Evolutionary conservation across 805 yeast genomes (phyloP).

Genomic region (Starmerella ratchasimensis): DNA sequence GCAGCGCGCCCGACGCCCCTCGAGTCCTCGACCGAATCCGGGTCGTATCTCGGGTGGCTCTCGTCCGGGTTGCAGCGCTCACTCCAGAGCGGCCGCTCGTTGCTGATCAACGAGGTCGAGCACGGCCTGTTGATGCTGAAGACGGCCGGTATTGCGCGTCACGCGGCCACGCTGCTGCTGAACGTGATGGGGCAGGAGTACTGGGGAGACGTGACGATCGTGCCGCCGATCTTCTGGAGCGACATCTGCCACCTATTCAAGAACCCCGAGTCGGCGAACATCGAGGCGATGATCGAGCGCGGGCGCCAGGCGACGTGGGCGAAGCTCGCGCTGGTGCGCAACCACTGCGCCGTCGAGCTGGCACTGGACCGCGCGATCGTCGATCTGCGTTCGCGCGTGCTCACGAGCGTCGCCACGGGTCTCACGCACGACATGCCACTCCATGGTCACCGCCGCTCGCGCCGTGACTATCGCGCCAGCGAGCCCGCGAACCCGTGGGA

Average conservation of each 20-base stretch:
- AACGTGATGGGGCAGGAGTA: conserved; percentile 75
- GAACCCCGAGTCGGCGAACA: conserved; percentile 71
- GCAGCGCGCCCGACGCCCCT: background rate
- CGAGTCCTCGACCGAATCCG: no score
- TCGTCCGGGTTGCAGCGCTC: background rate
- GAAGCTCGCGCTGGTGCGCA: conserved; percentile 65
- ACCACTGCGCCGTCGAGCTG: conserved; percentile 83
- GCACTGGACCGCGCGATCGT: conserved; percentile 70
- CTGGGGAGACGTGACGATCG: conserved; percentile 84
- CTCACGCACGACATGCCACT: no score
- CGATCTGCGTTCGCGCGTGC: conserved; percentile 35
- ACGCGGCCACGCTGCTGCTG: conserved; percentile 54
- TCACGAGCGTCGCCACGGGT: no score
- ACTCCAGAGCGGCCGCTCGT: conserved; percentile 12
- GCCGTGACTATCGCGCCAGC: no score
- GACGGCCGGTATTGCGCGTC: conserved; percentile 66
- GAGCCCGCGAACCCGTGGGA: no score
- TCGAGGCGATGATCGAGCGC: conserved; percentile 53
- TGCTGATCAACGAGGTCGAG: conserved; percentile 54
- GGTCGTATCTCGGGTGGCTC: background rate
- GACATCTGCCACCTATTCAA: conserved; percentile 52
- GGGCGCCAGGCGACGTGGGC: conserved; percentile 96
- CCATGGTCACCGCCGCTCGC: no score
- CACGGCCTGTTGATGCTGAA: conserved; percentile 62
- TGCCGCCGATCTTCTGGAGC: conserved; percentile 52